A percentile compares a stretch with the other conserved stretches of the same genome.
These are phyloP conservation scores for Citropsis articulata DNA, from an alignment of 345 rosid genomes.

Conservation along the genomic window DNA sequence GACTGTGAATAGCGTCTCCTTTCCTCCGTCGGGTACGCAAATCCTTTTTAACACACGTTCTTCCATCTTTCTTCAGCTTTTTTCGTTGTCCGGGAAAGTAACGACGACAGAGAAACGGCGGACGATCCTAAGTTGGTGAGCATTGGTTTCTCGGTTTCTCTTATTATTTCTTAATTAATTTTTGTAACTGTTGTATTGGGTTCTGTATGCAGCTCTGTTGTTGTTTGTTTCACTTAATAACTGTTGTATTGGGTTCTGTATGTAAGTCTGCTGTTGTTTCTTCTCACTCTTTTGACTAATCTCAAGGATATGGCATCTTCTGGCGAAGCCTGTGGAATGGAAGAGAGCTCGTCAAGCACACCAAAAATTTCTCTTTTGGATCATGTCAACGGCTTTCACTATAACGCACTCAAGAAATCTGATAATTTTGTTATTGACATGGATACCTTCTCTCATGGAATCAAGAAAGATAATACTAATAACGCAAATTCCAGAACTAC, in stretches of 20 bases:
- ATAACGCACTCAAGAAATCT: conserved; percentile 35
- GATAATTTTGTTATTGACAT: conserved; percentile 71
- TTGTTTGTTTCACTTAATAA: background rate
- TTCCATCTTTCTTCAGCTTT: background rate
- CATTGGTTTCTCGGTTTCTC: conserved; percentile 13
- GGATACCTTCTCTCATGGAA: conserved; percentile 49
- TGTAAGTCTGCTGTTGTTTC: background rate
- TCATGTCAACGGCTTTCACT: conserved; percentile 50
- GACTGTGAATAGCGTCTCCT: background rate
- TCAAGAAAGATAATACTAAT: conserved; percentile 30
- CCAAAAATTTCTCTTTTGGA: conserved; percentile 41
- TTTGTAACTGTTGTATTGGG: conserved; percentile 28
- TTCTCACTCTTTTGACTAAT: background rate
- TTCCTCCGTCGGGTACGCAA: conserved; percentile 29
- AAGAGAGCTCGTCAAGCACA: conserved; percentile 11
- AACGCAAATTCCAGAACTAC: conserved; percentile 46
- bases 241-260: conserved; percentile 27
- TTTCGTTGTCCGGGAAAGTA: conserved; percentile 25
- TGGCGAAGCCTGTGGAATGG: background rate
- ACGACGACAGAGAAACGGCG: conserved; percentile 34
- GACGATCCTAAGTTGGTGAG: conserved; percentile 59
- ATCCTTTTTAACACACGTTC: background rate
- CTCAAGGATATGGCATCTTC: conserved; percentile 4
- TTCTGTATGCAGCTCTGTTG: background rate
- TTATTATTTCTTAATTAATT: too few species aligned